Evolutionary conservation across 805 yeast species (phyloP).

Genomic region (Candida adriatica): DNA sequence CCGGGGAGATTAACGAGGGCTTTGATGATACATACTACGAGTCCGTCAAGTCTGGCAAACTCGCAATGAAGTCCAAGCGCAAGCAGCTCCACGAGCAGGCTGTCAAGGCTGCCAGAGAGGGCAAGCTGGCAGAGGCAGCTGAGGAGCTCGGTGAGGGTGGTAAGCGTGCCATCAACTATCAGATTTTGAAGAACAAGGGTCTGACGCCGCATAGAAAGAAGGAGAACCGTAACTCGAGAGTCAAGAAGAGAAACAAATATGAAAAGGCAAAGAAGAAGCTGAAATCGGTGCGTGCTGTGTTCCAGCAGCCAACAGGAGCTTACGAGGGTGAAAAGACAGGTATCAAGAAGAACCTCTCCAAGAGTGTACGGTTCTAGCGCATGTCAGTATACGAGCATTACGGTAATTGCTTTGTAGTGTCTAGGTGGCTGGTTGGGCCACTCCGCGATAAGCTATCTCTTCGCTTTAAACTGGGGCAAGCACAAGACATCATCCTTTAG

Average conservation of each 20-base stretch:
- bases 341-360: slow-evolving; percentile 90
- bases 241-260: slow-evolving; percentile 96
- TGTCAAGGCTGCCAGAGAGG: slow-evolving; percentile 74
- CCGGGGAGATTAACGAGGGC: slow-evolving; percentile 35
- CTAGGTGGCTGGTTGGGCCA: too few relatives aligned
- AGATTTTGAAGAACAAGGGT: slow-evolving; percentile 94
- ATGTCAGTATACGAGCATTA: too few relatives aligned
- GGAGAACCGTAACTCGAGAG: slow-evolving; percentile 92
- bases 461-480: too few relatives aligned
- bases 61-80: slow-evolving; percentile 46
- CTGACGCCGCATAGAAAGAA: slow-evolving; percentile 89
- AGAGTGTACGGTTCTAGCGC: slow-evolving; percentile 73
- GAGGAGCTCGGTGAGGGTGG: slow-evolving; percentile 63
- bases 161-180: slow-evolving; percentile 91
- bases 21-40: slow-evolving; percentile 57
- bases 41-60: slow-evolving; percentile 40
- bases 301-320: slow-evolving; percentile 64
- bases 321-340: slow-evolving; percentile 95
- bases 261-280: slow-evolving; percentile 92
- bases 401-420: too few relatives aligned
- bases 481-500: too few relatives aligned
- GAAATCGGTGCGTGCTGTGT: slow-evolving; percentile 85
- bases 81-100: slow-evolving; percentile 63
- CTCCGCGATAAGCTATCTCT: too few relatives aligned
- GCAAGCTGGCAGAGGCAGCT: slow-evolving; percentile 70